Conservation (phyloP, 495 filamentous ascomycete species). For the Trichoderma asperelloides region DNA sequence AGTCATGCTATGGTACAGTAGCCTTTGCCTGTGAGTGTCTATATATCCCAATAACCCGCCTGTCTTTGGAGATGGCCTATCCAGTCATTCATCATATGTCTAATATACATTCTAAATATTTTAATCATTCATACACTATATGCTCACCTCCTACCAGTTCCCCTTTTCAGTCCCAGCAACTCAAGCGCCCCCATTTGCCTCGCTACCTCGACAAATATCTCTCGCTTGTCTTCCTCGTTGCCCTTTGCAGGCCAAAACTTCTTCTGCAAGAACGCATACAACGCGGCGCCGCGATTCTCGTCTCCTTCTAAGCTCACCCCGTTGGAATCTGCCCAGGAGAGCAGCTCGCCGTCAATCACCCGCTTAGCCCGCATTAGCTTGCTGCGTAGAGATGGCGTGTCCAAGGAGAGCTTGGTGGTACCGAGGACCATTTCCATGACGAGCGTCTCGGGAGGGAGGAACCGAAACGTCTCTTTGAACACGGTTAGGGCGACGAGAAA, state of each 20-base stretch:
- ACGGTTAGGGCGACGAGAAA: conserved; percentile 52
- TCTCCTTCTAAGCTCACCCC: conserved; percentile 3
- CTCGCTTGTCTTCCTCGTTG: conserved; percentile 23
- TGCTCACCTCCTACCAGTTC: neutral
- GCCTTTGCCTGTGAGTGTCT: neutral
- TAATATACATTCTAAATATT: conserved; percentile 6
- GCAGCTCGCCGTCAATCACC: conserved; percentile 23
- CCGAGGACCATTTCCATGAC: conserved; percentile 33
- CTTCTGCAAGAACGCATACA: conserved; percentile 33
- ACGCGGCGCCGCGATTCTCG: conserved; percentile 18
- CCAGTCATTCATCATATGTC: neutral
- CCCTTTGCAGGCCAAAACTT: conserved; percentile 17
- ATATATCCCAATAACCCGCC: neutral
- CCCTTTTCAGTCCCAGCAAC: conserved; percentile 19
- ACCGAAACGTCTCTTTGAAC: conserved; percentile 45
- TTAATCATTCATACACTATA: neutral
- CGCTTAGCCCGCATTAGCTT: conserved; percentile 25
- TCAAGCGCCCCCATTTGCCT: conserved; percentile 47
- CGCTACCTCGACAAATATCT: conserved; percentile 36
- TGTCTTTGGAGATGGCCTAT: neutral
- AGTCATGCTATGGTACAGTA: neutral
- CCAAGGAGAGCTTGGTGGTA: conserved; percentile 25
- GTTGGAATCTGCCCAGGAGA: conserved; percentile 12
- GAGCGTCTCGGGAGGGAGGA: conserved; percentile 32
- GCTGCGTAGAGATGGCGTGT: conserved; percentile 23